phyloP scores from a whole-genome alignment of 768 basidiomycete species.

The Auricularia auricula-judae region DNA sequence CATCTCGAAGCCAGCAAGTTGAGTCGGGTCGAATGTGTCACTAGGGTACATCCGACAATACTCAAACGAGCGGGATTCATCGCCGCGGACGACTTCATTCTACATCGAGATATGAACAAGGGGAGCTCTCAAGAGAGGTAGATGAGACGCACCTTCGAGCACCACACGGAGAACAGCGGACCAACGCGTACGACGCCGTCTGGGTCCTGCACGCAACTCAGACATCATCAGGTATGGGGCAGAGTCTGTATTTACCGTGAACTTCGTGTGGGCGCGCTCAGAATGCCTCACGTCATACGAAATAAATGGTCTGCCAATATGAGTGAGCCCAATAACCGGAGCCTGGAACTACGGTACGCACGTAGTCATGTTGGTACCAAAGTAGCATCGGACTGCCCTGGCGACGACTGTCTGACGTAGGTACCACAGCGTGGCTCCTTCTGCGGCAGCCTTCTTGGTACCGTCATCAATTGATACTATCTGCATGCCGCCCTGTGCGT shows the following conservation, averaged over 20 bases:
- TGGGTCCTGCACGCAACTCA: not conserved
- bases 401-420: not conserved
- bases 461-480: not conserved
- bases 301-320: not conserved
- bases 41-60: not conserved
- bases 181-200: not conserved
- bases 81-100: not conserved
- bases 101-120: not conserved
- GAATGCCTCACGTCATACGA: not conserved
- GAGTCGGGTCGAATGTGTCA: not conserved
- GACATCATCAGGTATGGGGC: not conserved
- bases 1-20: not conserved
- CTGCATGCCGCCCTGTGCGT: not conserved
- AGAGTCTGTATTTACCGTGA: not conserved
- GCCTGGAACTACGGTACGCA: no score
- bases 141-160: not conserved
- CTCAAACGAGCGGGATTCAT: not conserved
- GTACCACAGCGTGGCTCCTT: slow-evolving; percentile 6
- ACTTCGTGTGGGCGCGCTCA: not conserved
- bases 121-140: not conserved
- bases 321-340: no score
- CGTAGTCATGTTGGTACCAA: not conserved
- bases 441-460: slow-evolving; percentile 1
- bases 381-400: not conserved
- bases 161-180: not conserved